A percentile compares a stretch with the other conserved stretches of the same genome.
phyloP scores from a whole-genome alignment of 768 basidiomycete genomes.

The Psilocybe cyanescens region DNA sequence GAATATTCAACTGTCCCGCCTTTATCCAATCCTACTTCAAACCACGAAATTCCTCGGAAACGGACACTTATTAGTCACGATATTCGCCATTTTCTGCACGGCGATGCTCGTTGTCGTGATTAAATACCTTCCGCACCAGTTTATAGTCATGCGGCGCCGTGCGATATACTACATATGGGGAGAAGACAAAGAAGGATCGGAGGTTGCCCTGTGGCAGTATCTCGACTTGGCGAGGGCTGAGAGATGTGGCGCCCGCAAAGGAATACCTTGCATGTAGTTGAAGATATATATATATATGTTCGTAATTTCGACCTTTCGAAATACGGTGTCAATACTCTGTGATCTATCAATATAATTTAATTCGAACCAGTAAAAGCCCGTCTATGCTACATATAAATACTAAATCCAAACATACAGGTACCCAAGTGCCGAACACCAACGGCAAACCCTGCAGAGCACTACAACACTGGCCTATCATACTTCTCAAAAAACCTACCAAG shows the following conservation, averaged over 20 bases:
- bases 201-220: not conserved
- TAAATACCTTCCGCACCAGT: conserved; percentile 47
- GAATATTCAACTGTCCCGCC: not conserved
- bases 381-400: no score
- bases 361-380: no score
- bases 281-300: no score
- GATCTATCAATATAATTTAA: no score
- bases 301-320: no score
- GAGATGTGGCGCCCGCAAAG: not conserved
- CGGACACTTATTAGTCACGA: conserved; percentile 33
- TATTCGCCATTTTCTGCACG: conserved; percentile 38
- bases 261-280: no score
- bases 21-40: not conserved
- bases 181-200: conserved; percentile 32
- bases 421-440: no score
- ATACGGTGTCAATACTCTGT: no score
- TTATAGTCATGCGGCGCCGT: conserved; percentile 42
- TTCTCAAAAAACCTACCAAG: conserved; percentile 1
- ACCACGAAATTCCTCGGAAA: no score
- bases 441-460: no score
- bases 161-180: conserved; percentile 52
- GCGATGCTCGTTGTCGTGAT: conserved; percentile 42
- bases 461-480: not conserved
- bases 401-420: no score
- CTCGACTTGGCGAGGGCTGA: not conserved